A percentile compares a stretch with the other conserved stretches of the same genome.
These are phyloP conservation scores for Pleurotus cornucopiae DNA, from an alignment of 768 basidiomycete species.

Conservation along the genomic window DNA sequence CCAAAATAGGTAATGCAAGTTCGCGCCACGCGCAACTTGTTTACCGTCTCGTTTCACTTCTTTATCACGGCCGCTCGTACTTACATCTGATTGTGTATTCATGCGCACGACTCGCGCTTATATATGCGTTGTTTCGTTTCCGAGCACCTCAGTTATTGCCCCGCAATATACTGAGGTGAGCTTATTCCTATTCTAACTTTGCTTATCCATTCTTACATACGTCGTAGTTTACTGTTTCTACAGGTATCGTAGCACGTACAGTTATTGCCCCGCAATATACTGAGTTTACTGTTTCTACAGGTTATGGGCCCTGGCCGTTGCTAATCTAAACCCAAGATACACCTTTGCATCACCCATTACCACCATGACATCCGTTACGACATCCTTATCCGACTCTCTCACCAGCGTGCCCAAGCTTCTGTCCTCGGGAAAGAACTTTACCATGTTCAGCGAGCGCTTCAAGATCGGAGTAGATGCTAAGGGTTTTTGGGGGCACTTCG, in stretches of 20 bases:
- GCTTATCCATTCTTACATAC: background rate
- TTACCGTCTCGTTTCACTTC: background rate
- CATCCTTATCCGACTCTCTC: conserved; percentile 1
- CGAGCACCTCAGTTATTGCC: background rate
- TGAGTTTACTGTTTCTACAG: background rate
- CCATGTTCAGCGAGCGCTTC: conserved; percentile 11
- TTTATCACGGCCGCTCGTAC: background rate
- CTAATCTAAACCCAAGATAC: too few relatives aligned
- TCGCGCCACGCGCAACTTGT: background rate
- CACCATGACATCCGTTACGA: background rate
- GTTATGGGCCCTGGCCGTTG: background rate
- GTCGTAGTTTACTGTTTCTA: background rate
- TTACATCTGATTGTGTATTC: background rate
- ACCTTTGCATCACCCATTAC: background rate
- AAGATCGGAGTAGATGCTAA: conserved; percentile 11
- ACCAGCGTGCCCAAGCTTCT: conserved; percentile 13
- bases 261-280: background rate
- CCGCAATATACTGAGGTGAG: background rate
- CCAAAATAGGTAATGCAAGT: background rate
- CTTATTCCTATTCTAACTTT: background rate
- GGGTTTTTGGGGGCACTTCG: conserved; percentile 12
- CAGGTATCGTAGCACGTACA: background rate
- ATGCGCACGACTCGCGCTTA: background rate
- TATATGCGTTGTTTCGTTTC: too few relatives aligned
- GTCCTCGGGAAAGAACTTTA: conserved; percentile 11